Evolutionary conservation across 1,284 basidiomycete species (phyloP).

Genomic region (Boletus smithii): DNA sequence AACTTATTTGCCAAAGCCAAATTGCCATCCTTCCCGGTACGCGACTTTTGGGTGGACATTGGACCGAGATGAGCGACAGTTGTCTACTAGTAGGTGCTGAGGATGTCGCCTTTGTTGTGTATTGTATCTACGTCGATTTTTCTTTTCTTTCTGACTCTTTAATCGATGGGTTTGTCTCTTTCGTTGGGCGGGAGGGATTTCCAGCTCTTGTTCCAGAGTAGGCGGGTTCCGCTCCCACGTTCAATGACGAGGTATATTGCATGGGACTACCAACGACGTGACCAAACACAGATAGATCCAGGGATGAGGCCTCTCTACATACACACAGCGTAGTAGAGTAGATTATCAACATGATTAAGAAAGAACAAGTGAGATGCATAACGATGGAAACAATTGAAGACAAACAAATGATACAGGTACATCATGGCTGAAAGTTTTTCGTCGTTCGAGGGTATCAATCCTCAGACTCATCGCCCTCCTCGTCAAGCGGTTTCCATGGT

Average conservation of each 20-base stretch:
- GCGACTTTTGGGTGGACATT: neutral
- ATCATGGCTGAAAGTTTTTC: neutral
- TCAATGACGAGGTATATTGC: neutral
- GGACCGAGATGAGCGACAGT: no score
- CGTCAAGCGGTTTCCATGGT: conserved; percentile 16
- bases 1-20: neutral
- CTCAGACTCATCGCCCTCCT: conserved; percentile 6
- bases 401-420: neutral
- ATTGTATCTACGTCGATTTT: conserved; percentile 3
- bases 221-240: neutral
- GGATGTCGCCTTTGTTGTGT: no score
- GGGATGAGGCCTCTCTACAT: neutral
- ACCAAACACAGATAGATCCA: neutral
- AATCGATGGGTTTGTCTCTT: no score
- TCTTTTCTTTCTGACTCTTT: neutral
- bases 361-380: neutral
- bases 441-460: neutral
- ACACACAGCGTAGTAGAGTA: conserved; percentile 4
- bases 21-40: no score
- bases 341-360: neutral
- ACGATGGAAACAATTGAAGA: neutral
- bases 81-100: no score
- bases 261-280: neutral
- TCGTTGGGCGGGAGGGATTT: no score
- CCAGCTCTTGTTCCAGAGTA: no score